Conservation (phyloP, 495 filamentous ascomycete genomes). For the Aspergillus asperescens region DNA sequence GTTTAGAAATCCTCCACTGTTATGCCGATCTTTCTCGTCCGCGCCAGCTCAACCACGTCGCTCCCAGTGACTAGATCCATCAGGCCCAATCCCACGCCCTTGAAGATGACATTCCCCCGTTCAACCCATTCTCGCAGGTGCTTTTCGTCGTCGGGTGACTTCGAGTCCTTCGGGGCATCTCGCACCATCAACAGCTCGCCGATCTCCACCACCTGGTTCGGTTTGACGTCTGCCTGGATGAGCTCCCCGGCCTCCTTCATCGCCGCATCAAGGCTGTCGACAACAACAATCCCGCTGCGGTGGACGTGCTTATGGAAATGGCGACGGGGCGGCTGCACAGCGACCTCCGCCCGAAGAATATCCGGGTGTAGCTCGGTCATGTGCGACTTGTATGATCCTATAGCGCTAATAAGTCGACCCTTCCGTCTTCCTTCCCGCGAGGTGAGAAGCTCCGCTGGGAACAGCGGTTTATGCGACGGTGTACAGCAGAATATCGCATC, state of each 20-base stretch:
- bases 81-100: conserved; percentile 43
- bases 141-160: conserved; percentile 39
- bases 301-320: conserved; percentile 68
- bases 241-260: conserved; percentile 86
- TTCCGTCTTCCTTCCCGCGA: conserved; percentile 64
- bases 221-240: conserved; percentile 65
- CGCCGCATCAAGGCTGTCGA: conserved; percentile 75
- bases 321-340: conserved; percentile 40
- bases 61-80: conserved; percentile 60
- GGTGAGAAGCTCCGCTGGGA: conserved; percentile 60
- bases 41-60: conserved; percentile 69
- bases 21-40: conserved; percentile 66
- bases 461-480: conserved; percentile 55
- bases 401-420: conserved; percentile 69
- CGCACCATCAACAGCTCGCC: conserved; percentile 79
- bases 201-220: conserved; percentile 74
- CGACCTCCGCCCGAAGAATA: conserved; percentile 64
- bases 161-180: conserved; percentile 35
- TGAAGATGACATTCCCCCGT: conserved; percentile 66
- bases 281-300: conserved; percentile 71
- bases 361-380: conserved; percentile 84
- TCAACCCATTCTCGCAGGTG: conserved; percentile 66
- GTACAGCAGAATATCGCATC: conserved; percentile 81
- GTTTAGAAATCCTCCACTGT: conserved; percentile 52
- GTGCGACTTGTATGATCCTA: conserved; percentile 76